Percentiles rank a stretch among this genome's conserved stretches.
Conservation (phyloP, 2,329 filamentous ascomycete genomes). For the Fusarium clavum region DNA sequence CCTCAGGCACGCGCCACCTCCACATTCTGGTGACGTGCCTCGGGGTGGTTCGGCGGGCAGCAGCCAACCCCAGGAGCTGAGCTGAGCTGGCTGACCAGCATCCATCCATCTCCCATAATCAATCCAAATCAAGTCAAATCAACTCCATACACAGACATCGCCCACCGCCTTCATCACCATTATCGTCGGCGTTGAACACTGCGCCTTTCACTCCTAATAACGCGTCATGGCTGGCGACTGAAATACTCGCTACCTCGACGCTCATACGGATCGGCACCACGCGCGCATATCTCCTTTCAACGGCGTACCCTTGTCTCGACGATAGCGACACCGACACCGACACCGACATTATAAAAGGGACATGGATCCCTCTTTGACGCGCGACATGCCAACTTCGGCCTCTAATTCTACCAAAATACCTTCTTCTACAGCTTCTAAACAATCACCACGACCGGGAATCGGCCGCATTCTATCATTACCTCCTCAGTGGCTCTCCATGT, state of each 20-base stretch:
- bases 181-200: conserved; percentile 8
- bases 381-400: conserved; percentile 36
- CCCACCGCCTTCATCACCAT: conserved; percentile 27
- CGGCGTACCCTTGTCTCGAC: conserved; percentile 14
- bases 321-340: not conserved
- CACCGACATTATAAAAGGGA: conserved; percentile 10
- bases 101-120: conserved; percentile 9
- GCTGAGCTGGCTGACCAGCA: conserved; percentile 13
- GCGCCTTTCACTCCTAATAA: not conserved
- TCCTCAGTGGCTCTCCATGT: conserved; percentile 75
- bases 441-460: conserved; percentile 42
- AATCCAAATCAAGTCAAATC: conserved; percentile 12
- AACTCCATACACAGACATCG: conserved; percentile 25
- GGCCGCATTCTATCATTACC: conserved; percentile 65
- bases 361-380: conserved; percentile 41
- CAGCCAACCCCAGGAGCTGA: conserved; percentile 7
- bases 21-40: conserved; percentile 45
- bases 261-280: conserved; percentile 21
- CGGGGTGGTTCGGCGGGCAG: conserved; percentile 32
- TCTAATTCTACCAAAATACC: conserved; percentile 28
- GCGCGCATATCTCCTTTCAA: conserved; percentile 30
- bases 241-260: conserved; percentile 7
- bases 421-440: conserved; percentile 19
- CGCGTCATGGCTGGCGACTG: conserved; percentile 38
- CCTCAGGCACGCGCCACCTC: conserved; percentile 44